Evolutionary conservation across 441 rosid species (phyloP).

Genomic region (Pelargonium myrrhifolium): DNA sequence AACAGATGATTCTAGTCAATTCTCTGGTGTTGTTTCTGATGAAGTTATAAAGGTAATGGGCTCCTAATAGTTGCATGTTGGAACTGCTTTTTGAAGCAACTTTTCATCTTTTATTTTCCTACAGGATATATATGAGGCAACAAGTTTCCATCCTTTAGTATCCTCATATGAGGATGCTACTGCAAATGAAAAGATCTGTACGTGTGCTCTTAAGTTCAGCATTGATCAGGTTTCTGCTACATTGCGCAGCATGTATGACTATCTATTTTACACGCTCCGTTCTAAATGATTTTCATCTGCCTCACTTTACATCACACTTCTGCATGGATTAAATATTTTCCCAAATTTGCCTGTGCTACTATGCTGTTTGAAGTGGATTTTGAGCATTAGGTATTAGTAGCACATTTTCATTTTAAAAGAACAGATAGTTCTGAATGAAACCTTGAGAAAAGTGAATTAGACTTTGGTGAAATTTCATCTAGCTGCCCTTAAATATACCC

Average conservation of each 20-base stretch:
- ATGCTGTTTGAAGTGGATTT: neutral
- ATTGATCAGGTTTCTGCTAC: conserved; percentile 46
- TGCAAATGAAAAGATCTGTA: conserved; percentile 42
- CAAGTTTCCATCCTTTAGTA: conserved; percentile 60
- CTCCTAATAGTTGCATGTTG: conserved; percentile 15
- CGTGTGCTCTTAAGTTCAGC: conserved; percentile 48
- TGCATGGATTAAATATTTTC: neutral
- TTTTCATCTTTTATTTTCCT: conserved; percentile 20
- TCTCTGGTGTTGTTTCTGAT: conserved; percentile 91
- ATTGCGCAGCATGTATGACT: conserved; percentile 45
- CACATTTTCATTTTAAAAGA: neutral
- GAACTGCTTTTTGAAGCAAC: conserved; percentile 17
- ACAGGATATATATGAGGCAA: conserved; percentile 91
- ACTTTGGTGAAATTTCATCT: too few species aligned
- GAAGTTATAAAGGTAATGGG: conserved; percentile 80
- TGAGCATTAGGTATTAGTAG: neutral
- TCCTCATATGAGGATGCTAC: conserved; percentile 34
- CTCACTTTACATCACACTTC: neutral
- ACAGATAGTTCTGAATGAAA: neutral
- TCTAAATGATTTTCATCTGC: neutral
- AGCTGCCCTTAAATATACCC: too few species aligned
- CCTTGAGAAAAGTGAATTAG: neutral
- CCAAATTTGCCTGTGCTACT: neutral
- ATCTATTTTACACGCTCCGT: conserved; percentile 12
- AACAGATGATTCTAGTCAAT: conserved; percentile 85